Evolutionary conservation across 805 yeast genomes (phyloP).

Genomic region (Candida takata): DNA sequence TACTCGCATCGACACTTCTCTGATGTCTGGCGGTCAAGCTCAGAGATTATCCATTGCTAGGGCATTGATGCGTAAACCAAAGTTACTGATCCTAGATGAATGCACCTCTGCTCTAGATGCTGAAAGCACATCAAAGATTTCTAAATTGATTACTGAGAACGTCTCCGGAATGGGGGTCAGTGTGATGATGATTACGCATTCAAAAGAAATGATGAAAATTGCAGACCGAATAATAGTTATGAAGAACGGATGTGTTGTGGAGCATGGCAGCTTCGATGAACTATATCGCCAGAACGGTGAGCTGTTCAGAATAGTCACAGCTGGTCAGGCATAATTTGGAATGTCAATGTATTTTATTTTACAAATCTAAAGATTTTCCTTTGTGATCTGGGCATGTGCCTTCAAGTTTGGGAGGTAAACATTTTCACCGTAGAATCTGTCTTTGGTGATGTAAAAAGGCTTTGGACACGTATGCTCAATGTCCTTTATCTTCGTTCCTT

Average conservation of each 20-base stretch:
- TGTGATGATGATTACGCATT: slow-evolving; percentile 68
- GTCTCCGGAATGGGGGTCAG: slow-evolving; percentile 33
- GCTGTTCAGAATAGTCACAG: slow-evolving; percentile 24
- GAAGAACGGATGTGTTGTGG: slow-evolving; percentile 40
- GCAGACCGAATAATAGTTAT: slow-evolving; percentile 47
- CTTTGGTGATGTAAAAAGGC: slow-evolving; percentile 13
- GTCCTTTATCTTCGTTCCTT: slow-evolving; percentile 10
- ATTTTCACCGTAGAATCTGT: slow-evolving; percentile 14
- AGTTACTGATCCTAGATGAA: slow-evolving; percentile 65
- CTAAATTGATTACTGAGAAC: slow-evolving; percentile 36
- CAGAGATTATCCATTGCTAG: slow-evolving; percentile 83
- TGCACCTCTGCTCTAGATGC: slow-evolving; percentile 84
- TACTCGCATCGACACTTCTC: slow-evolving; percentile 44
- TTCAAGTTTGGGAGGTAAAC: not conserved
- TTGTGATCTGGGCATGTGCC: too few relatives aligned
- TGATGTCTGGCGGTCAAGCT: slow-evolving; percentile 85
- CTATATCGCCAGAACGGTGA: slow-evolving; percentile 26
- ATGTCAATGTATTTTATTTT: not conserved
- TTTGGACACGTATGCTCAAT: slow-evolving; percentile 15
- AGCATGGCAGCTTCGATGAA: slow-evolving; percentile 34
- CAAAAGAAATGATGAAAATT: slow-evolving; percentile 52
- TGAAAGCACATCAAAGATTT: slow-evolving; percentile 45
- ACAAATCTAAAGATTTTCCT: not conserved
- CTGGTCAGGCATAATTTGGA: slow-evolving; percentile 9
- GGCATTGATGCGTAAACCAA: slow-evolving; percentile 64